Evolutionary conservation across 1,139 yeast genomes (phyloP).

Genomic region (Scheffersomyces cryptocercus): DNA sequence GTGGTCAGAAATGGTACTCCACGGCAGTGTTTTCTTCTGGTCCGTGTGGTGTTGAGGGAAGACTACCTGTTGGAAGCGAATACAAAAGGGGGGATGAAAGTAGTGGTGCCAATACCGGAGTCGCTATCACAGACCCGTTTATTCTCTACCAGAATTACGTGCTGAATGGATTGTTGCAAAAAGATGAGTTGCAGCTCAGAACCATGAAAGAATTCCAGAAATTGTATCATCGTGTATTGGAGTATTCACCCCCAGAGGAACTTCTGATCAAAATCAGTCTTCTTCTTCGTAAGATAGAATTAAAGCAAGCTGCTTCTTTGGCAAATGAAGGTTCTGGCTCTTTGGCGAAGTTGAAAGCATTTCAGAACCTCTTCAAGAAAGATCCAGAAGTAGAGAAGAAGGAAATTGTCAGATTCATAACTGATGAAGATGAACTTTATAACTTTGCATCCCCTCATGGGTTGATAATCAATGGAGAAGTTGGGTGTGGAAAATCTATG

Average conservation of each 20-base stretch:
- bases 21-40: conserved; percentile 19
- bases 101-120: conserved; percentile 5
- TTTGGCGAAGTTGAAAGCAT: conserved; percentile 14
- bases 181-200: conserved; percentile 61
- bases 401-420: conserved; percentile 48
- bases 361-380: conserved; percentile 22
- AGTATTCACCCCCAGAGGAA: conserved; percentile 60
- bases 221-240: conserved; percentile 57
- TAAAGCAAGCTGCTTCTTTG: conserved; percentile 27
- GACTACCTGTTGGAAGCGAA: conserved; percentile 23
- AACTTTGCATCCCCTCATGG: conserved; percentile 65
- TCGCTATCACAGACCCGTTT: conserved; percentile 66
- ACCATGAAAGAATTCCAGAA: conserved; percentile 67
- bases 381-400: conserved; percentile 31
- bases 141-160: conserved; percentile 57
- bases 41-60: conserved; percentile 43
- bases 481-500: conserved; percentile 78
- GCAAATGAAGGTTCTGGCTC: conserved; percentile 10
- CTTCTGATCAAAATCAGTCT: conserved; percentile 48
- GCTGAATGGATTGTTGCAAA: conserved; percentile 48
- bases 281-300: conserved; percentile 49
- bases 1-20: background rate
- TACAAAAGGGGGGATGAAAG: background rate
- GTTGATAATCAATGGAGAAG: conserved; percentile 66
- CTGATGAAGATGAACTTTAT: conserved; percentile 65